Conservation (phyloP, 495 filamentous ascomycete genomes). For the Penicillium pancosmium region DNA sequence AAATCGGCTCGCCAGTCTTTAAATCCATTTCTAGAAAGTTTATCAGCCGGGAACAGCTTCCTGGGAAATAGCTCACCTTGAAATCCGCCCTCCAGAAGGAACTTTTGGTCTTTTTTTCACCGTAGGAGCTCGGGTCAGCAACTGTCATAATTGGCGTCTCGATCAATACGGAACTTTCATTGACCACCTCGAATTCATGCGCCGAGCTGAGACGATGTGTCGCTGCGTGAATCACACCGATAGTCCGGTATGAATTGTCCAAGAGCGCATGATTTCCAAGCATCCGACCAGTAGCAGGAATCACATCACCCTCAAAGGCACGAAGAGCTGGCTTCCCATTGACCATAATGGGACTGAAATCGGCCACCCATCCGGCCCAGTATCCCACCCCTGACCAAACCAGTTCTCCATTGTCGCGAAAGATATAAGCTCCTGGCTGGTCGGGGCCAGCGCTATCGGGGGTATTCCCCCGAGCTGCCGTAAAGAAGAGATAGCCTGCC, state of each 20-base stretch:
- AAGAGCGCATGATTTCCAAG: constrained; percentile 49
- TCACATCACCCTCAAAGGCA: constrained; percentile 51
- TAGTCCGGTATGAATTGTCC: constrained; percentile 51
- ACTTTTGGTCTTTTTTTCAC: constrained; percentile 29
- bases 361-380: constrained; percentile 47
- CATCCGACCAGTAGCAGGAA: constrained; percentile 46
- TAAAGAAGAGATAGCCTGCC: constrained; percentile 52
- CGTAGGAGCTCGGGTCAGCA: constrained; percentile 29
- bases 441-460: constrained; percentile 17
- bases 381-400: constrained; percentile 56
- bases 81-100: constrained; percentile 37
- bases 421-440: constrained; percentile 51
- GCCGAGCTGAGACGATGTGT: constrained; percentile 47
- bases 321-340: constrained; percentile 48
- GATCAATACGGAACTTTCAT: constrained; percentile 34
- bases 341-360: constrained; percentile 38
- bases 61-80: constrained; percentile 22
- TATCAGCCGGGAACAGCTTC: not conserved
- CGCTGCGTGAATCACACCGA: constrained; percentile 42
- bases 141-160: constrained; percentile 30
- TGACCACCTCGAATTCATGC: constrained; percentile 52
- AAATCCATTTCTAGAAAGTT: constrained; percentile 33
- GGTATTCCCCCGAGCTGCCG: constrained; percentile 38
- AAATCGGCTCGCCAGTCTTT: constrained; percentile 33
- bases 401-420: constrained; percentile 51